Conservation (phyloP, 495 filamentous ascomycete genomes). For the Hypoxylon fragiforme region DNA sequence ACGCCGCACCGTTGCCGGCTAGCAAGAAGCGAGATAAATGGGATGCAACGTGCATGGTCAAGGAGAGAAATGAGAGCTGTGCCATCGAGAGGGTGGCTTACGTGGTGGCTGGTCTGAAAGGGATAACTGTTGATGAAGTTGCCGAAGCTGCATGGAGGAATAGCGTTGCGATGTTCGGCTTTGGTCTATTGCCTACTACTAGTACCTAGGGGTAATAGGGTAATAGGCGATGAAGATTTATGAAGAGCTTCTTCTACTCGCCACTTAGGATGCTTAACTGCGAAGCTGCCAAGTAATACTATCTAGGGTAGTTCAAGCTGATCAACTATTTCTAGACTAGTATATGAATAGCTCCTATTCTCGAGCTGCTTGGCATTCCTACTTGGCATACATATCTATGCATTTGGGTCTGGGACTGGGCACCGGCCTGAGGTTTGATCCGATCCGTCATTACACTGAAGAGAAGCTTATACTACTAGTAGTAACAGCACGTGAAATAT, state of each 20-base stretch:
- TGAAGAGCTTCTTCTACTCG: no score
- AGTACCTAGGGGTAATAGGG: neutral
- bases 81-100: constrained; percentile 70
- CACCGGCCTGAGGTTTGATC: no score
- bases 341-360: no score
- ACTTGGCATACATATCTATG: no score
- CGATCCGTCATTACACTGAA: neutral
- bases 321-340: no score
- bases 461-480: neutral
- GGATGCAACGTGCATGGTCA: constrained; percentile 67
- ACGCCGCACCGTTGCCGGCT: constrained; percentile 30
- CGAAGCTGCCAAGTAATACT: no score
- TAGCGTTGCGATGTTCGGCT: constrained; percentile 68
- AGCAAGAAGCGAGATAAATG: constrained; percentile 81
- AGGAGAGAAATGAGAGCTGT: constrained; percentile 76
- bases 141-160: constrained; percentile 79
- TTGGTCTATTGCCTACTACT: no score
- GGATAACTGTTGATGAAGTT: constrained; percentile 66
- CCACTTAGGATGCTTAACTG: no score
- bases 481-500: neutral
- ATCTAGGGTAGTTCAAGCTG: no score
- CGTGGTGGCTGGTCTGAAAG: constrained; percentile 73
- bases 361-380: no score
- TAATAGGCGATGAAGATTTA: no score
- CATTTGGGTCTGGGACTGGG: no score